phyloP scores from a whole-genome alignment of 495 filamentous ascomycete genomes.

The Jackrogersella multiformis region DNA sequence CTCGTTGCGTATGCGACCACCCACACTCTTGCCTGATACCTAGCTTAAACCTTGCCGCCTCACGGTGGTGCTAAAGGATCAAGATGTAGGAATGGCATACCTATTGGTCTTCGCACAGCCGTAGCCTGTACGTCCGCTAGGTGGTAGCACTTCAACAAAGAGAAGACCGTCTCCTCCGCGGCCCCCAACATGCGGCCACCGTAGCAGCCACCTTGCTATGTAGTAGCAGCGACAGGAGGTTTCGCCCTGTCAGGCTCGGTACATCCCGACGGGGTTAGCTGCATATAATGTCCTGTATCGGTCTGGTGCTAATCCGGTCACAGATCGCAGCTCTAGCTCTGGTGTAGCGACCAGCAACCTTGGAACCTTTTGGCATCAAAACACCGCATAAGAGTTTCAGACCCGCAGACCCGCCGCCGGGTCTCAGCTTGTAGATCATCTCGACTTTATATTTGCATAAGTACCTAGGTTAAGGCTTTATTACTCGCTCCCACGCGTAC shows the following conservation, averaged over 20 bases:
- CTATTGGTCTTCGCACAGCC: slow-evolving; percentile 23
- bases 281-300: slow-evolving; percentile 32
- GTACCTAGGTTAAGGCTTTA: neutral
- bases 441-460: slow-evolving; percentile 14
- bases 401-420: slow-evolving; percentile 39
- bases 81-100: neutral
- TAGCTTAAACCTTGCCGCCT: slow-evolving; percentile 22
- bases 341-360: slow-evolving; percentile 24
- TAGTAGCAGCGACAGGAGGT: slow-evolving; percentile 3
- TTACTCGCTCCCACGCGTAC: neutral
- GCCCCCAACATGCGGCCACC: slow-evolving; percentile 9
- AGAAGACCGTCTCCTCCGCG: neutral
- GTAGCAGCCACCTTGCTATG: neutral
- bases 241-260: slow-evolving; percentile 31
- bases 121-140: neutral
- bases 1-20: slow-evolving; percentile 11
- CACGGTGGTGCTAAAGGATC: slow-evolving; percentile 1
- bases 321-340: slow-evolving; percentile 38
- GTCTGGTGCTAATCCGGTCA: slow-evolving; percentile 48
- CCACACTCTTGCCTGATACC: slow-evolving; percentile 24
- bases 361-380: slow-evolving; percentile 35
- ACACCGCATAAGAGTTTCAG: slow-evolving; percentile 47
- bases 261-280: slow-evolving; percentile 35
- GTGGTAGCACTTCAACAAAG: neutral
- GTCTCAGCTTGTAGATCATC: slow-evolving; percentile 54